These are phyloP conservation scores for Pleurozium schreberi DNA, from an alignment of 225 moss, liverwort and hornwort genomes.

Conservation along the genomic window DNA sequence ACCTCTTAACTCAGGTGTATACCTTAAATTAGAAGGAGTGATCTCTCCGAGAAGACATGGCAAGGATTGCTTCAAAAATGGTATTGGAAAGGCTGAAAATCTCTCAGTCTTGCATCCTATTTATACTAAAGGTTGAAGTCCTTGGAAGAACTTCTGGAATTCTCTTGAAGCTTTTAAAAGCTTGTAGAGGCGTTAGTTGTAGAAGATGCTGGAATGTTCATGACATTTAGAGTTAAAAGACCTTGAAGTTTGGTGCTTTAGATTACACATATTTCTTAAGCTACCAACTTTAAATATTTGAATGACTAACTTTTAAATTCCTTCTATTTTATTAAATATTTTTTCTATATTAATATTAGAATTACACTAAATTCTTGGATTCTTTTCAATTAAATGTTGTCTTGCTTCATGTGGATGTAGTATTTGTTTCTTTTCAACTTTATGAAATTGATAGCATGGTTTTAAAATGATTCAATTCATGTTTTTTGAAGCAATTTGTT, in stretches of 20 bases:
- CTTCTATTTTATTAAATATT: background rate
- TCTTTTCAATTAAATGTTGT: background rate
- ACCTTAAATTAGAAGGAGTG: no score
- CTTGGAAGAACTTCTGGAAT: no score
- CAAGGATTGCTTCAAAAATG: no score
- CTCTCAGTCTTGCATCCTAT: no score
- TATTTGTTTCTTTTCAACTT: background rate
- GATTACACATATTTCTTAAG: background rate
- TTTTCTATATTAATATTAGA: rapidly evolving
- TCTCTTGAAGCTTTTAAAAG: no score
- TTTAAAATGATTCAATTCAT: background rate
- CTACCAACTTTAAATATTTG: rapidly evolving
- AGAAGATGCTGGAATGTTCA: no score
- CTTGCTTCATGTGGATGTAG: background rate
- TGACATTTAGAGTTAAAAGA: background rate
- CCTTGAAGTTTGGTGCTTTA: background rate
- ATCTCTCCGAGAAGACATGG: no score
- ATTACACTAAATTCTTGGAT: background rate
- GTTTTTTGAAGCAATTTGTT: background rate
- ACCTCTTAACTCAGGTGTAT: no score
- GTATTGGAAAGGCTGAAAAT: no score
- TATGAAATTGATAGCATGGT: background rate
- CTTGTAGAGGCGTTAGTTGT: no score
- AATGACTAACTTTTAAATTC: background rate
- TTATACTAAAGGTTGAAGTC: no score